Evolutionary conservation across 2,329 filamentous ascomycete species (phyloP).

Genomic region (Neofusicoccum ribis): DNA sequence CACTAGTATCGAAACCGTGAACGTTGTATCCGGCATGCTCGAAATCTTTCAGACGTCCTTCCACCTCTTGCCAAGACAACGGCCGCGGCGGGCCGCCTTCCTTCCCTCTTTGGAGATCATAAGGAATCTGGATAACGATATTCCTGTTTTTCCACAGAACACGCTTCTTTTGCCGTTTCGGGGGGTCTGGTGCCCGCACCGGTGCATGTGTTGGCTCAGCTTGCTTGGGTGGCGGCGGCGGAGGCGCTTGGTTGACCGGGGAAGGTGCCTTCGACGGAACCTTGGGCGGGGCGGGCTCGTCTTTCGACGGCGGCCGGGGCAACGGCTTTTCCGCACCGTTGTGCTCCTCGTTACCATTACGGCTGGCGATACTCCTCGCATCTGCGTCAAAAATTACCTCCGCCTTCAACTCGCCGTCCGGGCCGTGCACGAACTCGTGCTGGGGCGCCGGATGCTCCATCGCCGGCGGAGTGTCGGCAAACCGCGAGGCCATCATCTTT

Average conservation of each 20-base stretch:
- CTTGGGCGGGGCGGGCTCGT: slow-evolving; percentile 28
- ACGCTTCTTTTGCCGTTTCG: slow-evolving; percentile 38
- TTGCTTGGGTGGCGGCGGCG: slow-evolving; percentile 26
- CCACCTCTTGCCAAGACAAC: slow-evolving; percentile 54
- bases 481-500: slow-evolving; percentile 44
- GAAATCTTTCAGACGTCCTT: slow-evolving; percentile 65
- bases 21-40: slow-evolving; percentile 69
- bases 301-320: slow-evolving; percentile 11
- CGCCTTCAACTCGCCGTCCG: slow-evolving; percentile 1
- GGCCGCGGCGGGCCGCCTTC: slow-evolving; percentile 45
- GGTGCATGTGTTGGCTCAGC: neutral
- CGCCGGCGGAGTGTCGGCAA: slow-evolving; percentile 32
- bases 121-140: slow-evolving; percentile 47
- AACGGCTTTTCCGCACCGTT: neutral
- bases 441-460: neutral
- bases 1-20: slow-evolving; percentile 66
- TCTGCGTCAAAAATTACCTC: slow-evolving; percentile 16
- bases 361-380: slow-evolving; percentile 13
- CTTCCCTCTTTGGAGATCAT: slow-evolving; percentile 42
- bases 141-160: slow-evolving; percentile 48
- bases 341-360: neutral
- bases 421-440: neutral
- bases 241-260: slow-evolving; percentile 20
- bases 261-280: slow-evolving; percentile 25
- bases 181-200: neutral